A percentile compares a stretch with the other conserved stretches of the same genome.
phyloP scores from a whole-genome alignment of 768 basidiomycete genomes.

The Russula olivacea region DNA sequence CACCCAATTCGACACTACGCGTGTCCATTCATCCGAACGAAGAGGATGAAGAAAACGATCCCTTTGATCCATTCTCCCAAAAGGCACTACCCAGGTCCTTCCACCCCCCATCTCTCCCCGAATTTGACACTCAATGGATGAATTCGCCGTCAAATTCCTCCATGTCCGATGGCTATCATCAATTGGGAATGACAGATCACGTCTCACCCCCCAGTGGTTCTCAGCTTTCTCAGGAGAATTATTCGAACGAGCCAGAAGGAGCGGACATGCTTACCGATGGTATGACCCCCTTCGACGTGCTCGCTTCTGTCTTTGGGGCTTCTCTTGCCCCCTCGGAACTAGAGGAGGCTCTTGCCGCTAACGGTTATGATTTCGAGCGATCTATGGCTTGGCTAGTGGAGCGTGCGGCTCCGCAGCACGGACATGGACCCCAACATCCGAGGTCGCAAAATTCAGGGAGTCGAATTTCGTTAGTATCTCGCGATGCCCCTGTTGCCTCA shows the following conservation, averaged over 20 bases:
- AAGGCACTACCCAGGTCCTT: constrained; percentile 49
- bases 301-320: constrained; percentile 89
- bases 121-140: constrained; percentile 54
- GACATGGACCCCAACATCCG: constrained; percentile 36
- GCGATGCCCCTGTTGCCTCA: constrained; percentile 38
- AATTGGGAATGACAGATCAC: constrained; percentile 22
- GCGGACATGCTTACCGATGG: constrained; percentile 71
- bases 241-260: constrained; percentile 41
- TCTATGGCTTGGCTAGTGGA: constrained; percentile 95
- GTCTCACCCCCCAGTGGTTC: constrained; percentile 17
- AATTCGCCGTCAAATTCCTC: constrained; percentile 51
- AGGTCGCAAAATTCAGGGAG: constrained; percentile 59
- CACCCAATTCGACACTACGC: constrained; percentile 65
- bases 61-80: constrained; percentile 70
- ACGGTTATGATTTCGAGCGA: constrained; percentile 91
- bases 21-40: constrained; percentile 55
- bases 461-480: constrained; percentile 59
- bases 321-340: constrained; percentile 85
- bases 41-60: constrained; percentile 74
- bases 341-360: constrained; percentile 83
- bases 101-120: constrained; percentile 56
- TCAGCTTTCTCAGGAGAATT: constrained; percentile 22
- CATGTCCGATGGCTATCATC: constrained; percentile 45
- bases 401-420: constrained; percentile 46
- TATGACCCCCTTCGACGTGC: constrained; percentile 97